Base-by-base conservation (phyloP, 73 alveolate genomes). In the Breviolum minutum region DNA sequence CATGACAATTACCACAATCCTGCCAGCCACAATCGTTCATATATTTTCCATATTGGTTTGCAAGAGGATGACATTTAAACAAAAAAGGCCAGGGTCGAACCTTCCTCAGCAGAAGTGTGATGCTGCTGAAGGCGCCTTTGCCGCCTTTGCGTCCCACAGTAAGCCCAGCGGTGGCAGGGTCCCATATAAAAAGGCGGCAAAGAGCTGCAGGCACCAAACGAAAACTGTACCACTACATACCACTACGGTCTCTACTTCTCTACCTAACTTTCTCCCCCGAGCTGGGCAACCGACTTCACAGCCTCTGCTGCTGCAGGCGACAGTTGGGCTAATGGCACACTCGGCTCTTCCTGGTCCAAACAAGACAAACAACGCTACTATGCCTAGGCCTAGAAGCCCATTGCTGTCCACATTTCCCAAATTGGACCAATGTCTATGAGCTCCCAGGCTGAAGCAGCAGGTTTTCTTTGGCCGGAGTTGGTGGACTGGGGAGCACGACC, bases 291-390 rank as follows among this genome's bases (percentile, higher is more conserved):
- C 24, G 70, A 48, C 90, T 81, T 81, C 70, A 19, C 90, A 20
- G 90, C 90, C 90, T 81, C 90, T 24, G 90, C 90, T 54, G 13
- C 40, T 54, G 90, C 68, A 32, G 90, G 90, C 16, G 90, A 81
- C 54, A 81, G 90, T 54, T 81, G 90, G 0, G 70, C 90, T 70
- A 81, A 30, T 69, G 90, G 90, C 32, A 81, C 90, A 24, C 70
- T 17, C 12, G 86, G 82, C 40, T 73, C 82, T 40, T 73, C 54
- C 81, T 71, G 10, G 81, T 11, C 26, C 81, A 16, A n/a, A 8
- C 1, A 3, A 20, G 48, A 71, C 81, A 13, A 71, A 0, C 54
- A 3, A 40, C 54, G 54, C 54, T 40, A 40, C 54, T 40, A 3
- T 40, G 54, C 54, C 54, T 40, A 40, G 54, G 54, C 54, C 54